phyloP scores from a whole-genome alignment of 2,329 filamentous ascomycete species.

The Calcarisporium arbuscula region DNA sequence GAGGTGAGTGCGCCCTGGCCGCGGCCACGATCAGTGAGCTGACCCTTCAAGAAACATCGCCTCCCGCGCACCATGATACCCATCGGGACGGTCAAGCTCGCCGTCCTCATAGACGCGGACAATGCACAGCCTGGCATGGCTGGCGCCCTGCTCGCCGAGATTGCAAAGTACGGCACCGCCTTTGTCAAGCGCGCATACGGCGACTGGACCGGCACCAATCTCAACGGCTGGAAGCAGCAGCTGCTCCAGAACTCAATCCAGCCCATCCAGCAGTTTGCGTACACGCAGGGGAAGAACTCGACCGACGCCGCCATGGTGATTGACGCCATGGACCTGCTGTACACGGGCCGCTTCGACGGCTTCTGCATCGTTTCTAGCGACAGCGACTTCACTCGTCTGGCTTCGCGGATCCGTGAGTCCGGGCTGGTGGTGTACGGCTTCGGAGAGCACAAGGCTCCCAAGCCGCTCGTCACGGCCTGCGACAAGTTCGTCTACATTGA shows the following conservation, averaged over 20 bases:
- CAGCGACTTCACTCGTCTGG: slow-evolving; percentile 29
- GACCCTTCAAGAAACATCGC: no score
- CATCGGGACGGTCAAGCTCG: slow-evolving; percentile 23
- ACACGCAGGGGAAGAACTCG: slow-evolving; percentile 27
- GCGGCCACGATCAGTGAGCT: no score
- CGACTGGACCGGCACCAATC: slow-evolving; percentile 23
- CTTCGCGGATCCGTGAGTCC: slow-evolving; percentile 25
- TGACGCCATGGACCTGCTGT: slow-evolving; percentile 31
- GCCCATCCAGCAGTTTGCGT: slow-evolving; percentile 29
- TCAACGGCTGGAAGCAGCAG: slow-evolving; percentile 23
- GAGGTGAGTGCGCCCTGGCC: no score
- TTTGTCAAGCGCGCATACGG: slow-evolving; percentile 26
- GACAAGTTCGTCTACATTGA: slow-evolving; percentile 26
- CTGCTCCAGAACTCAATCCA: slow-evolving; percentile 26
- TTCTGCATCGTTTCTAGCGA: slow-evolving; percentile 29
- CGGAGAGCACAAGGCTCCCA: slow-evolving; percentile 24
- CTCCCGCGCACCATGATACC: no score
- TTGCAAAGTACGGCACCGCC: slow-evolving; percentile 25
- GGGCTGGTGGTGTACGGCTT: slow-evolving; percentile 27
- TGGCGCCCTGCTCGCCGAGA: slow-evolving; percentile 18
- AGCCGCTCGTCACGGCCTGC: slow-evolving; percentile 24
- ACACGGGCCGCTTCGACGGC: slow-evolving; percentile 23
- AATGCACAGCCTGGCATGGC: slow-evolving; percentile 19
- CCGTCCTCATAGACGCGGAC: slow-evolving; percentile 27
- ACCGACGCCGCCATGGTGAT: slow-evolving; percentile 30